A percentile compares a stretch with the other conserved stretches of the same genome.
These are phyloP conservation scores for Agrostemma githago DNA, from an alignment of 148 eudicot species.

Conservation along the genomic window DNA sequence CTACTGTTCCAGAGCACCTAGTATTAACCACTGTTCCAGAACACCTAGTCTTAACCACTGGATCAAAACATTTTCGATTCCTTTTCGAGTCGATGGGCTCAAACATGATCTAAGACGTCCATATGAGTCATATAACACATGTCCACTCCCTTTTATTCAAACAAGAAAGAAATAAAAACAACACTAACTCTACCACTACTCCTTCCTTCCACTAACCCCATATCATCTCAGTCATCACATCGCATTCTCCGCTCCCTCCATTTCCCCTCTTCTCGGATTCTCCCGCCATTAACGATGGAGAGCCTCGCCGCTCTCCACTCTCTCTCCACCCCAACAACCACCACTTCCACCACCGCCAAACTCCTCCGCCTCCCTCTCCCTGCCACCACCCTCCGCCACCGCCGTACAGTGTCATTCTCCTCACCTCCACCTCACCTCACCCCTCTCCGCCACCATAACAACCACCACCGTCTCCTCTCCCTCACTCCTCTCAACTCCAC, in stretches of 20 bases:
- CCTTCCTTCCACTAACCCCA: background rate
- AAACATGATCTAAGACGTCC: background rate
- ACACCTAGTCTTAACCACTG: no score
- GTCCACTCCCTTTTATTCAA: background rate
- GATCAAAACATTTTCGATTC: no score
- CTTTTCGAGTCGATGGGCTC: no score
- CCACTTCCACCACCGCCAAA: constrained; percentile 15
- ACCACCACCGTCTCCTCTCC: constrained; percentile 20
- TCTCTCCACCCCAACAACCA: constrained; percentile 23
- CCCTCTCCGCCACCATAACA: background rate
- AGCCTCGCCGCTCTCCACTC: constrained; percentile 36
- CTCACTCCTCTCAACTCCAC: constrained; percentile 26
- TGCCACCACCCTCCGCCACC: constrained; percentile 11
- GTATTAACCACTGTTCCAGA: no score
- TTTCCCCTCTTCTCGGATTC: constrained; percentile 5
- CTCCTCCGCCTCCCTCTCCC: constrained; percentile 16
- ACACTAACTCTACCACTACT: background rate
- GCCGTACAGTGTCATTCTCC: background rate
- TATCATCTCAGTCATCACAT: background rate
- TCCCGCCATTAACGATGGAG: constrained; percentile 27
- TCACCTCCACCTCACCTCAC: constrained; percentile 11
- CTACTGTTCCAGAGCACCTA: no score
- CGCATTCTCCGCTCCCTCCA: background rate
- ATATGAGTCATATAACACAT: background rate
- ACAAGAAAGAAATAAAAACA: no score